These are phyloP conservation scores for Lophiotrema nucula DNA, from an alignment of 495 filamentous ascomycete species.

Conservation along the genomic window DNA sequence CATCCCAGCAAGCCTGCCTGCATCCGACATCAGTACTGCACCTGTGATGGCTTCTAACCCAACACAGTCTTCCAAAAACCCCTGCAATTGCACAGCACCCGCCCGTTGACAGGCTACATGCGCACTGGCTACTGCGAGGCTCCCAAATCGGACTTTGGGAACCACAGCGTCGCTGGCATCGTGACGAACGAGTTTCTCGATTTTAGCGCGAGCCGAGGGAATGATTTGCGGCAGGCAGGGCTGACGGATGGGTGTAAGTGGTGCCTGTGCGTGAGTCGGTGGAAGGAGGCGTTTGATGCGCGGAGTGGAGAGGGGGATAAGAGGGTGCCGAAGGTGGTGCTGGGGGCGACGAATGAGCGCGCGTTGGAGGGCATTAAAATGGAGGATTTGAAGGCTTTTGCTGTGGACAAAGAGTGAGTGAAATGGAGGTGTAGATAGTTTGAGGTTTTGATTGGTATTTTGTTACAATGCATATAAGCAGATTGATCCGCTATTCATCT, in stretches of 20 bases:
- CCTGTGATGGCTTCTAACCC: background rate
- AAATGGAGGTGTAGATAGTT: too few relatives aligned
- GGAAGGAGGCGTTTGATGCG: constrained; percentile 53
- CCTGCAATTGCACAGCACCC: constrained; percentile 54
- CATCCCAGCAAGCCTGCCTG: background rate
- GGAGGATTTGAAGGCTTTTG: constrained; percentile 49
- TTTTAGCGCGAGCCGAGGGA: constrained; percentile 56
- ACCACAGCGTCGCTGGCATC: constrained; percentile 40
- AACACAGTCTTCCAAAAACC: constrained; percentile 56
- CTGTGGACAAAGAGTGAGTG: constrained; percentile 41
- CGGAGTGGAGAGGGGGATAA: constrained; percentile 41
- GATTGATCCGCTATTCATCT: too few relatives aligned
- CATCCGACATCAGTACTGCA: background rate
- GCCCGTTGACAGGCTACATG: constrained; percentile 59
- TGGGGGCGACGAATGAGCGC: constrained; percentile 15
- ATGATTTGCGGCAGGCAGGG: constrained; percentile 54
- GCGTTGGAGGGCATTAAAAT: constrained; percentile 47
- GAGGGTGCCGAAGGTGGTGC: constrained; percentile 39
- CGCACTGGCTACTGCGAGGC: constrained; percentile 60
- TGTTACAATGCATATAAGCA: too few relatives aligned
- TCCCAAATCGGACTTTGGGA: constrained; percentile 45
- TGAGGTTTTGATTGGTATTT: too few relatives aligned
- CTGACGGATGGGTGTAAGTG: constrained; percentile 58
- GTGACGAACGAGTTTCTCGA: constrained; percentile 61
- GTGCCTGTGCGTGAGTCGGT: constrained; percentile 57